Evolutionary conservation across 2,329 filamentous ascomycete genomes (phyloP).

Genomic region (Ophidiomyces ophidiicola): DNA sequence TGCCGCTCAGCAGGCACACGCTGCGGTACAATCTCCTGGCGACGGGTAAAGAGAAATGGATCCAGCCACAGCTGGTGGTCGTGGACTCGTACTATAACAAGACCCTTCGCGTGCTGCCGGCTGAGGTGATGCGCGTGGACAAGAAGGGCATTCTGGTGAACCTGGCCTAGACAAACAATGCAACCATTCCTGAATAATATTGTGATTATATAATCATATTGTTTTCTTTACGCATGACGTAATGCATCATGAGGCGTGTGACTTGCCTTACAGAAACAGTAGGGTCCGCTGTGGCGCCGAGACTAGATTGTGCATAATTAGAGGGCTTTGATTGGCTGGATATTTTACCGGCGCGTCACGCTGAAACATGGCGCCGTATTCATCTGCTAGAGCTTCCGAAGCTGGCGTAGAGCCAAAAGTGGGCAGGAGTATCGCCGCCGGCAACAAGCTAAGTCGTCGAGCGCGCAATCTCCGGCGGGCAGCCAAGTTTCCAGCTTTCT

Average conservation of each 20-base stretch:
- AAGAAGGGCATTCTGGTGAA: constrained; percentile 40
- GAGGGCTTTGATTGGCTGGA: not conserved
- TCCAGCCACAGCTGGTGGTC: constrained; percentile 61
- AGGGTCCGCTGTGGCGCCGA: not conserved
- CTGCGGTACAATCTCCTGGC: constrained; percentile 66
- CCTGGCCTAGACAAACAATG: constrained; percentile 11
- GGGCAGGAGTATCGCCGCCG: too few species aligned
- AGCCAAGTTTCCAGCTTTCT: too few species aligned
- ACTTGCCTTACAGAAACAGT: not conserved
- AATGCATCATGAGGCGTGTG: not conserved
- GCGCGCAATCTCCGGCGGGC: too few species aligned
- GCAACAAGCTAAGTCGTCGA: too few species aligned
- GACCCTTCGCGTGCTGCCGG: constrained; percentile 66
- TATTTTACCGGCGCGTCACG: constrained; percentile 1
- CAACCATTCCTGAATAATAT: not conserved
- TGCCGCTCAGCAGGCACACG: constrained; percentile 65
- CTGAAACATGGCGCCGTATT: not conserved
- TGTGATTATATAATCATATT: not conserved
- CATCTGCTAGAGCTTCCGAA: too few species aligned
- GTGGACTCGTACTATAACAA: constrained; percentile 91
- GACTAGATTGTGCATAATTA: not conserved
- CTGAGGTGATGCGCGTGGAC: constrained; percentile 51
- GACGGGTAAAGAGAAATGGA: constrained; percentile 51
- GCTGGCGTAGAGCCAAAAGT: too few species aligned
- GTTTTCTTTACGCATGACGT: too few species aligned